A percentile compares a stretch with the other conserved stretches of the same genome.
Evolutionary conservation across 352 stramenopile genomes (phyloP).

Genomic region (Phytopythium boreale): DNA sequence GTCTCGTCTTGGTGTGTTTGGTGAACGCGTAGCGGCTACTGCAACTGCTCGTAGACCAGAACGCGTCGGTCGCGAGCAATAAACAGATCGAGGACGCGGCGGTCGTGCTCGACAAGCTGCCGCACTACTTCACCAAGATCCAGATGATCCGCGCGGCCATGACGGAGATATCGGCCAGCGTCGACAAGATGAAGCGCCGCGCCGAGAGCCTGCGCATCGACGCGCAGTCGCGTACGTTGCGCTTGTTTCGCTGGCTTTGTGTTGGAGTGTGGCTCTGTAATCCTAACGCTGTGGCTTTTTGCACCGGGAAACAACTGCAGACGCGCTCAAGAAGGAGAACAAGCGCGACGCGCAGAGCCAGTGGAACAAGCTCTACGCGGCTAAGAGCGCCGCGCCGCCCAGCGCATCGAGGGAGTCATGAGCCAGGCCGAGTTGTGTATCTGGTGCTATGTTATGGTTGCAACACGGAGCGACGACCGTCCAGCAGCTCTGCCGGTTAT

Average conservation of each 20-base stretch:
- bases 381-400: conserved; percentile 32
- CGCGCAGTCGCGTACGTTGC: conserved; percentile 70
- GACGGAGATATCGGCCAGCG: conserved; percentile 47
- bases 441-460: neutral
- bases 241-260: neutral
- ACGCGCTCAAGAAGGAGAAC: conserved; percentile 82
- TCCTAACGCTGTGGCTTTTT: conserved; percentile 5
- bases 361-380: conserved; percentile 78
- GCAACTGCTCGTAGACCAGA: conserved; percentile 41
- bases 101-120: conserved; percentile 66
- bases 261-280: neutral
- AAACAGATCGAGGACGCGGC: conserved; percentile 57
- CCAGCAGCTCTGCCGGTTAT: neutral
- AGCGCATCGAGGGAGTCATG: conserved; percentile 5
- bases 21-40: conserved; percentile 43
- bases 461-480: neutral
- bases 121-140: conserved; percentile 63
- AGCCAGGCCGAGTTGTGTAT: neutral
- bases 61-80: conserved; percentile 46
- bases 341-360: conserved; percentile 66
- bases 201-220: conserved; percentile 68
- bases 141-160: conserved; percentile 63
- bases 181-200: conserved; percentile 73
- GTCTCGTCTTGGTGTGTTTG: neutral
- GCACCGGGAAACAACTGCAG: conserved; percentile 17